These are phyloP conservation scores for Globisporangium emineosum DNA, from an alignment of 352 stramenopile genomes.

Conservation along the genomic window DNA sequence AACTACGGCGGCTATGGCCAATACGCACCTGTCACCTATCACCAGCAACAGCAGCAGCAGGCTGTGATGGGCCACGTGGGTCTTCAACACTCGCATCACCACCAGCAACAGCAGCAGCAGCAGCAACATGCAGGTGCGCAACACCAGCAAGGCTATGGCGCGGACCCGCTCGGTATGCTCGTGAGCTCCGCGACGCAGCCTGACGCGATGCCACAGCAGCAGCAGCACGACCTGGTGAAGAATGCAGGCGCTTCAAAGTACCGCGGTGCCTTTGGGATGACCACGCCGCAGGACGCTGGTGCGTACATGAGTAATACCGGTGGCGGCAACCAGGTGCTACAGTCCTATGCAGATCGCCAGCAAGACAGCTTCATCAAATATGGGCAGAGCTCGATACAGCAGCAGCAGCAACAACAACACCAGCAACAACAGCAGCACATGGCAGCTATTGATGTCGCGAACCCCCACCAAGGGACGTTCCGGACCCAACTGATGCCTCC, in stretches of 20 bases:
- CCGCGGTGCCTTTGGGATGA: constrained; percentile 6
- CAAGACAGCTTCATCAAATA: constrained; percentile 28
- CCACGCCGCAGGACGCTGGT: constrained; percentile 12
- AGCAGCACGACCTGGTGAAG: constrained; percentile 24
- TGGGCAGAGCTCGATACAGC: constrained; percentile 24
- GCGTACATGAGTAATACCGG: background rate
- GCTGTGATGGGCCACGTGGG: constrained; percentile 1
- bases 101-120: constrained; percentile 29
- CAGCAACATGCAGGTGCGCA: constrained; percentile 16
- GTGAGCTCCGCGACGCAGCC: constrained; percentile 53
- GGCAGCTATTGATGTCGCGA: constrained; percentile 9
- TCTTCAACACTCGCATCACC: constrained; percentile 18
- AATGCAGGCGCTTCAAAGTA: constrained; percentile 12
- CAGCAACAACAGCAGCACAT: constrained; percentile 25
- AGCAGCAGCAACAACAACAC: constrained; percentile 29
- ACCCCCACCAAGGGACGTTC: constrained; percentile 13
- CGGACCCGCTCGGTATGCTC: constrained; percentile 50
- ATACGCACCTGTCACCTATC: constrained; percentile 11
- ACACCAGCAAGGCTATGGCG: constrained; percentile 25
- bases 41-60: constrained; percentile 25
- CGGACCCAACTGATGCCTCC: constrained; percentile 5
- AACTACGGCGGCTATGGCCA: constrained; percentile 28
- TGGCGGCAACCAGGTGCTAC: background rate
- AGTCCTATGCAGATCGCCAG: constrained; percentile 15
- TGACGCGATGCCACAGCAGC: constrained; percentile 21